Percentiles rank a stretch among this genome's conserved stretches.
phyloP scores from a whole-genome alignment of 352 stramenopile genomes.

The Paralagenidium karlingii region DNA sequence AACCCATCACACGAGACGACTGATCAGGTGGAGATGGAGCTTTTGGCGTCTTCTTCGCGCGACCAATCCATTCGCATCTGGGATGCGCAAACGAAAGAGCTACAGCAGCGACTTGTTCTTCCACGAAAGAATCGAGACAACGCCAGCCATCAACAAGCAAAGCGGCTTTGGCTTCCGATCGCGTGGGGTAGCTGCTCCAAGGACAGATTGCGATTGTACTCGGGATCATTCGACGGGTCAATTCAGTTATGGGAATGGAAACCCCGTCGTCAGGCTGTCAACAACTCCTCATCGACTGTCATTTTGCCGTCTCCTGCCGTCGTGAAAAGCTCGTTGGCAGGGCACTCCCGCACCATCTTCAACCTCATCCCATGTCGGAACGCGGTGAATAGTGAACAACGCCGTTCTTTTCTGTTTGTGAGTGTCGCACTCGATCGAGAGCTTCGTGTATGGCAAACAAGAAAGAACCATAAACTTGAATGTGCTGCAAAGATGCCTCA shows the following conservation, averaged over 20 bases:
- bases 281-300: too few species aligned
- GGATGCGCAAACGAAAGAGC: conserved; percentile 8
- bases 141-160: conserved; percentile 50
- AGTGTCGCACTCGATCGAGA: conserved; percentile 59
- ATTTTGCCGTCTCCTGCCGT: too few species aligned
- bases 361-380: too few species aligned
- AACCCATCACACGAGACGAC: background rate
- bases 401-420: conserved; percentile 20
- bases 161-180: conserved; percentile 61
- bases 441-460: conserved; percentile 44
- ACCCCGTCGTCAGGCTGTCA: background rate
- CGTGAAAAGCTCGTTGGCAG: too few species aligned
- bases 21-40: background rate
- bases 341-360: conserved; percentile 52
- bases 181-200: conserved; percentile 22
- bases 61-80: conserved; percentile 66
- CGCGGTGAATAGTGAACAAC: too few species aligned
- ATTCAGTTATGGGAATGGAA: conserved; percentile 50
- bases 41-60: conserved; percentile 42
- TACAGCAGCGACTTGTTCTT: too few species aligned
- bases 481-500: conserved; percentile 29
- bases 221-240: conserved; percentile 55
- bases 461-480: conserved; percentile 3
- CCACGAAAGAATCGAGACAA: too few species aligned
- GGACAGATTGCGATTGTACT: conserved; percentile 23